phyloP scores from a whole-genome alignment of 2,329 filamentous ascomycete genomes.

The Aspergillus aculeatus region DNA sequence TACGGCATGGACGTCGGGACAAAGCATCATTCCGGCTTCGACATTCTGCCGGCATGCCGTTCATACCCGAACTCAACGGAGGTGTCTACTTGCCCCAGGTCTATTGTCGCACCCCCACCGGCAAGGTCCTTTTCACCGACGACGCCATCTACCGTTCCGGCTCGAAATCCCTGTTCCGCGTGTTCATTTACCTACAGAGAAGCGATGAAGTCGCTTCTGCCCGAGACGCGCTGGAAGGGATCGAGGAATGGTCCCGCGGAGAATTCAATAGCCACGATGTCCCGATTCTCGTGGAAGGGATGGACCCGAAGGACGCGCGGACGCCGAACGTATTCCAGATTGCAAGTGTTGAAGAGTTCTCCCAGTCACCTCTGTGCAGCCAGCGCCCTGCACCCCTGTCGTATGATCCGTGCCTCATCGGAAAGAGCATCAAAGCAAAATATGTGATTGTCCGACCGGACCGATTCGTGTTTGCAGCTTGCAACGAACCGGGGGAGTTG shows the following conservation, averaged over 20 bases:
- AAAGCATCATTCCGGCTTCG: conserved; percentile 34
- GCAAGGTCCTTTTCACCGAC: conserved; percentile 30
- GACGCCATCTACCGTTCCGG: conserved; percentile 30
- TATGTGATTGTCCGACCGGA: conserved; percentile 36
- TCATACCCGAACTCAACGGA: conserved; percentile 30
- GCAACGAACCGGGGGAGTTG: conserved; percentile 23
- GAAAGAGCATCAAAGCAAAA: conserved; percentile 20
- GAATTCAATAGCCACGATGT: conserved; percentile 2
- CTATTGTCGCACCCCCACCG: conserved; percentile 24
- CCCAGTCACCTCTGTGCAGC: conserved; percentile 26
- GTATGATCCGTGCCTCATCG: conserved; percentile 29
- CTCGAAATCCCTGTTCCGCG: conserved; percentile 33
- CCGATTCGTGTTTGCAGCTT: conserved; percentile 37
- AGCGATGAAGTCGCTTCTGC: conserved; percentile 2
- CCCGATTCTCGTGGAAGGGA: conserved; percentile 14
- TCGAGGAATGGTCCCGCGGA: conserved; percentile 8
- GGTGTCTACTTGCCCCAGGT: conserved; percentile 37
- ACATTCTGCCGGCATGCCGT: conserved; percentile 31
- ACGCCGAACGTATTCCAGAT: conserved; percentile 18
- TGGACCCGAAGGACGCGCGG: neutral
- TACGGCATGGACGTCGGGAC: conserved; percentile 31
- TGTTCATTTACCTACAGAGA: conserved; percentile 28
- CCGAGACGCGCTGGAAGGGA: neutral
- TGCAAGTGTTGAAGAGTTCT: conserved; percentile 32
- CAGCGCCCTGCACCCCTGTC: conserved; percentile 28